Base-by-base conservation (phyloP, 78 protist species). In the Salpingoeca rosetta region DNA sequence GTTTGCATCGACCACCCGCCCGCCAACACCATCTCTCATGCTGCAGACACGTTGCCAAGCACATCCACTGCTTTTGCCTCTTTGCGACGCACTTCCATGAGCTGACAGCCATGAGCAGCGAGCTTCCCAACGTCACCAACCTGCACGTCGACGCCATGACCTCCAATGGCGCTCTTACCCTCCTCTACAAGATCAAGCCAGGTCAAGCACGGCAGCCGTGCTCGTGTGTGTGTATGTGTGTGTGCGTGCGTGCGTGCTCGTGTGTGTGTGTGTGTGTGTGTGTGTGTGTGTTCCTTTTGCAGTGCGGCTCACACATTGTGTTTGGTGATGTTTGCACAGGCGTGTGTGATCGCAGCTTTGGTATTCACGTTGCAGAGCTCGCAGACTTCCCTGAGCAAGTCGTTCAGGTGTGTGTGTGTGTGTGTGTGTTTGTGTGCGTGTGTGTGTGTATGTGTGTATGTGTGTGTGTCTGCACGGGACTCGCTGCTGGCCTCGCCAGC, bases 21-120 rank as follows among this genome's bases (percentile, higher is more conserved):
- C n/a, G 72, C 72, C n/a, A 25, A 22, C 22, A 22, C n/a, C n/a
- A 56, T 56, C n/a, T 56, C 11, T 11, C 72, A 56, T 56, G n/a
- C n/a, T n/a, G n/a, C n/a, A 86, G 85, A 78, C 45, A 89, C 83
- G 76, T 92, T 11, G 90, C 88, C 44, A 85, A 81, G 41, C 44
- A 88, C 37, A 86, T 92, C 45, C 90, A 90, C 24, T 65, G 85
- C 28, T 90, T 89, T 27, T 88, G 92, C 82, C 89, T 96, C 39
- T 97, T 97, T 57, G 98, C 99, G 31, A 97, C 99, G 38, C 99
- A 97, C 83, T 87, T 87, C 57, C 90, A 87, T 76, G 90, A 87
- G 44, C 90, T 87, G 65, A 87, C 90, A 0, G 83, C 57, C 40
- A 83, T 87, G 26, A 77, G 78, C 7, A 83, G 82, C 35, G 28